A percentile compares a stretch with the other conserved stretches of the same genome.
These are phyloP conservation scores for Candida gorgasii DNA, from an alignment of 805 yeast species.

Conservation along the genomic window DNA sequence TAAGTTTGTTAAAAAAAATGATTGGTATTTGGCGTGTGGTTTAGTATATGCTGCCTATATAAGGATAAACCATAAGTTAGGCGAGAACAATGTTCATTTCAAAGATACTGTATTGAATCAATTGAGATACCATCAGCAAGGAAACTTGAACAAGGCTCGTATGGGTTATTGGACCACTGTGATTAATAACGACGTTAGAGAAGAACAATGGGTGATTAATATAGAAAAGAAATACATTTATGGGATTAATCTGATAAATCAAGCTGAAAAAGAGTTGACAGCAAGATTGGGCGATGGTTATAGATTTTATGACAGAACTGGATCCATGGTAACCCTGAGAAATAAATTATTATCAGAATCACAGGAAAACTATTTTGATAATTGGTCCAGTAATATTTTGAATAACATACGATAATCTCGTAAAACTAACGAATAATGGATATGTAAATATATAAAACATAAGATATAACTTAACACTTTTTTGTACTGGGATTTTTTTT, in stretches of 20 bases:
- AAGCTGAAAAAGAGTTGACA: conserved; percentile 24
- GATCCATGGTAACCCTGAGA: conserved; percentile 36
- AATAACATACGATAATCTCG: not conserved
- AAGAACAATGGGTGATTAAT: conserved; percentile 63
- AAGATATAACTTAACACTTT: too few relatives aligned
- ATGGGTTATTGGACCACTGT: conserved; percentile 54
- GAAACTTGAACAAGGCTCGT: conserved; percentile 50
- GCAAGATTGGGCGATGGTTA: conserved; percentile 35
- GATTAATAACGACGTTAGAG: conserved; percentile 53
- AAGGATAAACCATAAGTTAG: conserved; percentile 50
- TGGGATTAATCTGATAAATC: conserved; percentile 17
- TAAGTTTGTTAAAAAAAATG: conserved; percentile 53
- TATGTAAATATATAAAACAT: too few relatives aligned
- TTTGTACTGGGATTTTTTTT: not conserved
- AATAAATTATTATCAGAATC: conserved; percentile 28
- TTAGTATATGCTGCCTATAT: conserved; percentile 59
- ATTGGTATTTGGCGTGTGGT: conserved; percentile 73
- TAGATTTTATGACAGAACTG: conserved; percentile 30
- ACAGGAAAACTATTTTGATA: conserved; percentile 32
- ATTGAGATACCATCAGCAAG: conserved; percentile 54
- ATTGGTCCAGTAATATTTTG: conserved; percentile 12
- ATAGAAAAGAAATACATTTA: conserved; percentile 48
- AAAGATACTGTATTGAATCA: conserved; percentile 49
- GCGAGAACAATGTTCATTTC: conserved; percentile 50
- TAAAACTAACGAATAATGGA: not conserved